phyloP scores from a whole-genome alignment of 805 yeast genomes.

The Lipomyces spencermartinsiae region DNA sequence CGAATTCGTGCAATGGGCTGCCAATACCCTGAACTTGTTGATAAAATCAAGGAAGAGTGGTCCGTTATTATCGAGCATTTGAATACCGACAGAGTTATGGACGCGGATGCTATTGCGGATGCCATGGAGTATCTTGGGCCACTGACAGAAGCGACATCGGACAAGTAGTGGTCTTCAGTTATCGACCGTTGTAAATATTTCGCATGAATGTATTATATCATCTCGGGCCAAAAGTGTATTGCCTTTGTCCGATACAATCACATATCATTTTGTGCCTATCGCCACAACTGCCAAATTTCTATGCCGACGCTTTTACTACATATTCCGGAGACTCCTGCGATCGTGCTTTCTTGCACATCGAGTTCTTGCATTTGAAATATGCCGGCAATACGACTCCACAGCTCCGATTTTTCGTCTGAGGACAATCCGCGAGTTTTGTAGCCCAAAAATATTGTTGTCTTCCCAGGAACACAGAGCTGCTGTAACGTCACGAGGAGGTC shows the following conservation, averaged over 20 bases:
- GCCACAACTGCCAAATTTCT: conserved; percentile 26
- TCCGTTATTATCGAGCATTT: conserved; percentile 53
- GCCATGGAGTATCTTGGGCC: conserved; percentile 14
- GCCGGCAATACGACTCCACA: conserved; percentile 16
- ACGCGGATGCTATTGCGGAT: conserved; percentile 15
- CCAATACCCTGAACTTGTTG: conserved; percentile 66
- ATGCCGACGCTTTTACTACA: conserved; percentile 23
- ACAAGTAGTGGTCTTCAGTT: neutral
- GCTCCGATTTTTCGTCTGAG: conserved; percentile 15
- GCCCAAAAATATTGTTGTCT: conserved; percentile 29
- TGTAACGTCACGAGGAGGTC: conserved; percentile 22
- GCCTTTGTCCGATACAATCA: neutral
- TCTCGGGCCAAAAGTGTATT: neutral
- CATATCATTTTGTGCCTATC: too few species aligned
- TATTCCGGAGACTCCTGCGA: conserved; percentile 14
- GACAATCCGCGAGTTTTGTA: conserved; percentile 35
- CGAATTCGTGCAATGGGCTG: conserved; percentile 71
- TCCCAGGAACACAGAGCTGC: conserved; percentile 16
- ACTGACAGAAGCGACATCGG: neutral
- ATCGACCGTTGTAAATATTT: neutral
- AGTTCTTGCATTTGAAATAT: conserved; percentile 16
- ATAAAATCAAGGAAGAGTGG: conserved; percentile 71
- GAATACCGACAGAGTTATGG: conserved; percentile 21
- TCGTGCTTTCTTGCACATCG: conserved; percentile 1
- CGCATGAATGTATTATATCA: neutral